A percentile compares a stretch with the other conserved stretches of the same genome.
Evolutionary conservation across 805 yeast species (phyloP).

Genomic region (Metschnikowia lochheadii): DNA sequence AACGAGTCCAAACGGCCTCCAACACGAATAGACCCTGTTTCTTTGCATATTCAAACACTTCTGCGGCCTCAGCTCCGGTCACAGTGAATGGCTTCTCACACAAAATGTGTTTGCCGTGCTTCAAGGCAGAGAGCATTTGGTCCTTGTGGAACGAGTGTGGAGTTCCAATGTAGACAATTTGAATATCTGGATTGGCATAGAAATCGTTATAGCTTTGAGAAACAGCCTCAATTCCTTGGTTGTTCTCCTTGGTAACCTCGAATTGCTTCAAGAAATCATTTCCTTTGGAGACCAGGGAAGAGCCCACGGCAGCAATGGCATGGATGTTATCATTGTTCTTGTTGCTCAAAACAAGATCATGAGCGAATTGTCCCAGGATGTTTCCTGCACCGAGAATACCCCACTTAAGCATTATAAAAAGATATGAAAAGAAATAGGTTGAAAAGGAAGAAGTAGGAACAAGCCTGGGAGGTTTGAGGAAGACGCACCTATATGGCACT

Average conservation of each 20-base stretch:
- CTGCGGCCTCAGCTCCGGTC: conserved; percentile 41
- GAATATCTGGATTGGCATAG: conserved; percentile 39
- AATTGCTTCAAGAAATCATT: conserved; percentile 24
- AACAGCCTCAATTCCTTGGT: conserved; percentile 23
- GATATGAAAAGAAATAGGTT: too few relatives aligned
- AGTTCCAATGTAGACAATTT: conserved; percentile 51
- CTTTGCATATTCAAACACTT: conserved; percentile 41
- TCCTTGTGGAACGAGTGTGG: conserved; percentile 52
- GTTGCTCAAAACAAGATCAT: conserved; percentile 31
- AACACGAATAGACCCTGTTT: conserved; percentile 43
- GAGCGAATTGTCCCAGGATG: conserved; percentile 43
- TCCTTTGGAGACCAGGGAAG: conserved; percentile 35
- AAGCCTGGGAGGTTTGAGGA: neutral
- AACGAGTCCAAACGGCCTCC: conserved; percentile 61
- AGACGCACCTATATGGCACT: neutral
- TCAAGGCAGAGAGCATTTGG: conserved; percentile 40
- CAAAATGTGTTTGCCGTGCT: conserved; percentile 46
- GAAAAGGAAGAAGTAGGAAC: neutral
- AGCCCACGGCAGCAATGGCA: conserved; percentile 37
- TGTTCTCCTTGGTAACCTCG: conserved; percentile 16
- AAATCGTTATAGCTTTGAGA: conserved; percentile 41
- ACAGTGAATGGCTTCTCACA: conserved; percentile 56
- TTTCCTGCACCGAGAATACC: conserved; percentile 50
- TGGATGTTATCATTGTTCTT: conserved; percentile 24
- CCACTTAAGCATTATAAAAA: conserved; percentile 31